Evolutionary conservation across 192 early-diverging fungal genomes (phyloP), one percentile per base, ranked within the genome.

Genomic region (Coemansia sp.): DNA sequence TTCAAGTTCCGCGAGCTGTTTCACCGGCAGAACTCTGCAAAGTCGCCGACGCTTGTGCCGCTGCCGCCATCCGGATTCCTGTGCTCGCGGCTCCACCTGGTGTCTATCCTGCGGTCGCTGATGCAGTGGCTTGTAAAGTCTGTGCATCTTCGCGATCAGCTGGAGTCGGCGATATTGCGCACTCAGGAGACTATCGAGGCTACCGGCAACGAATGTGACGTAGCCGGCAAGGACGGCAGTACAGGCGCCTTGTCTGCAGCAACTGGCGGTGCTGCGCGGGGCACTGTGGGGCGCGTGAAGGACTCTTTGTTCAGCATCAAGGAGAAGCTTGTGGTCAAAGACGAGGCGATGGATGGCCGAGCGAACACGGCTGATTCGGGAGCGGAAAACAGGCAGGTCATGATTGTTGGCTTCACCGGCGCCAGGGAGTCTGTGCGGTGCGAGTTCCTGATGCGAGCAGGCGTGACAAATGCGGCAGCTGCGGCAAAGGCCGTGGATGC

Each of bases 371-470:
- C 36, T 20, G 62, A 61, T 39, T 24, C 67, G 1, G 61, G 57
- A 3, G 24, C 8, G 1, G 39, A 62, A 0, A 58, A 36, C 49
- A 65, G 36, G 36, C 67, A 62, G 53, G 66, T 65, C 18, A 73
- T 79, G 76, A 73, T 79, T 55, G 76, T 79, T 7, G 76, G 61
- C 3, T 79, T 73, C 52, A 79, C 76, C 3, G 76, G 76, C 0
- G 66, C 71, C 4, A 42, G 48, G 4, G 76, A 68, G 34, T 73
- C 76, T 13, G 76, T 73, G 39, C 71, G 76, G 4, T 79, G 76
- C 64, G 76, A 79, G 65, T 79, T 73, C 55, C n/a, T 70, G 60
- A 66, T 79, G 35, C 59, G 58, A 20, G 65, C 71, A 7, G 61
- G 69, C 16, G 75, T 72, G 1, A 8, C 57, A 6, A 25, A 16